Base-by-base conservation (phyloP, 164 flowering plant species). In the Macadamia integrifolia region DNA sequence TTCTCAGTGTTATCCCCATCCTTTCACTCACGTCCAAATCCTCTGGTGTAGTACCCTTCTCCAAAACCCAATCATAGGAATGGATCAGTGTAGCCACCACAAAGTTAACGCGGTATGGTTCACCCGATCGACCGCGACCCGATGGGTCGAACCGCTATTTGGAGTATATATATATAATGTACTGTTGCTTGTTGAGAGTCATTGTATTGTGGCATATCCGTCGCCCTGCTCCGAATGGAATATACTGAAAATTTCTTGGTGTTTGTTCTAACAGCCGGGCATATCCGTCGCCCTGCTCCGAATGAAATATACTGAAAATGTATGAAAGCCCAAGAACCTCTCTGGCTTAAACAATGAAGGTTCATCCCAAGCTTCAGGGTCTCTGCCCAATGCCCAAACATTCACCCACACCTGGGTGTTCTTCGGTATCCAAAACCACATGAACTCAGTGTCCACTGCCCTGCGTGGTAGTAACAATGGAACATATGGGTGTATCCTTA, bases 381-480 rank as follows among this genome's bases (percentile, higher is more conserved):
- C 23, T 28, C 58, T 55, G 17, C 58, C 58, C 6, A 55, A 17
- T 17, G 58, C 58, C 58, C 58, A 55, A 4, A 17, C 23, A 17
- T 74, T 74, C 3, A 74, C 70, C 30, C 44, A 44, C 40, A 74
- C 64, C 29, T 74, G 64, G 11, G 69, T 74, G 31, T 70, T 57
- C 13, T 65, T 66, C 4, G 68, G 75, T 60, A 73, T 62, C 32
- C 18, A 35, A 43, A 67, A 73, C n/a, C 71, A 71, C 65, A 63
- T 62, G 60, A 48, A 67, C 50, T 58, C 32, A 17, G 57, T 23
- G 18, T 68, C 30, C 9, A 43, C 44, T 35, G 66, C 52, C 12
- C 69, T 68, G 23, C 70, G 50, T 32, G 78, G 78, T 12, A 71
- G 78, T 12, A 71, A 72, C 14, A 75, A 35, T 28, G 72, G 72